Percentiles rank a stretch among this genome's conserved stretches.
Conservation (phyloP, 768 basidiomycete genomes). For the Naganishia vishniacii region DNA sequence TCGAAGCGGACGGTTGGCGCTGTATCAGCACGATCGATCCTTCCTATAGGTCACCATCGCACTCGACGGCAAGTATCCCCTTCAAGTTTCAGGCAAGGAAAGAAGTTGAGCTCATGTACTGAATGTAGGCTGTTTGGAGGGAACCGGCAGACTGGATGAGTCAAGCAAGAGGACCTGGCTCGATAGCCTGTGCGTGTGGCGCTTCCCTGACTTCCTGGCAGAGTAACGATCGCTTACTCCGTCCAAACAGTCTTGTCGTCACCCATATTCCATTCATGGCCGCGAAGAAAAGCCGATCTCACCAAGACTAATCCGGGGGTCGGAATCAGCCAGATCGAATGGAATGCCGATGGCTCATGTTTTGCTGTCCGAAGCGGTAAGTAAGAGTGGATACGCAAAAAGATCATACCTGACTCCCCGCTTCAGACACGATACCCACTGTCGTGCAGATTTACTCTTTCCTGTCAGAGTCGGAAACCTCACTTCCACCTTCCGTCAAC, state of each 20-base stretch:
- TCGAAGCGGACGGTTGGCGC: conserved; percentile 45
- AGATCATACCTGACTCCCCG: too few species aligned
- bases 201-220: too few species aligned
- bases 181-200: conserved; percentile 65
- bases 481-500: conserved; percentile 54
- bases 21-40: conserved; percentile 36
- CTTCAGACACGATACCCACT: conserved; percentile 50
- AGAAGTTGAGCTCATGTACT: too few species aligned
- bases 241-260: conserved; percentile 18
- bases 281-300: not conserved
- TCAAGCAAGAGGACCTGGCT: conserved; percentile 74
- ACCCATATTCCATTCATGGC: not conserved
- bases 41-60: conserved; percentile 23
- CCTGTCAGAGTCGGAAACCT: conserved; percentile 56
- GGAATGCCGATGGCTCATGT: conserved; percentile 70
- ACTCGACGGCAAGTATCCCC: conserved; percentile 30
- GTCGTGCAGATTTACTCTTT: conserved; percentile 68
- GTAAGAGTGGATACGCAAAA: too few species aligned
- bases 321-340: conserved; percentile 68
- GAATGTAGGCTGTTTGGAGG: conserved; percentile 68
- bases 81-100: not conserved
- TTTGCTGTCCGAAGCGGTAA: conserved; percentile 70
- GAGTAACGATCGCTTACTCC: too few species aligned
- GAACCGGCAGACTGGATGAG: conserved; percentile 82
- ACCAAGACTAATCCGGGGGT: conserved; percentile 35